Base-by-base conservation (phyloP, 768 basidiomycete genomes). In the Hygrophorus russula region DNA sequence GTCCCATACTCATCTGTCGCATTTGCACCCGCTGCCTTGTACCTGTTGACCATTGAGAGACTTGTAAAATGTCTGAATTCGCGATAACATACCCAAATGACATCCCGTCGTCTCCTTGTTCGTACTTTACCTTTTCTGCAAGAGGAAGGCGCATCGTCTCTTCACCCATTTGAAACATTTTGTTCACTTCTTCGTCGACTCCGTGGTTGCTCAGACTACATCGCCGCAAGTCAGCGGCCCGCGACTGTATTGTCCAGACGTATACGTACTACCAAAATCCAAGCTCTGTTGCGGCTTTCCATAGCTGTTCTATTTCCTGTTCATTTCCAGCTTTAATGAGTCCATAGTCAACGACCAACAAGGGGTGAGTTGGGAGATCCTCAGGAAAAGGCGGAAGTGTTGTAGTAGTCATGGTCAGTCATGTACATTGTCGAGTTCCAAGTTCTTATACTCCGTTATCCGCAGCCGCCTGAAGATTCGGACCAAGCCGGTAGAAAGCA, bases 181-280 rank as follows among this genome's bases (percentile, higher is more conserved):
- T 60, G 24, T 69, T 52, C 5, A 63, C 71, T 42, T 71, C 61
- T 3, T 67, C 60, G 34, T 73, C 68, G 2, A 63, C 67, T 3
- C 70, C 77, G 51, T 79, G 74, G 47, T 78, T 76, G 52, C 71
- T 74, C 32, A 80, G 53, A 47, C 76, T 76, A 41, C 15, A 38
- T 28, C 29, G 33, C 6, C 14, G 17, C 14, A 44, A 20, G 14
- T 37, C 5, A 12, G 12, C 19, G n/a, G 13, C 18, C 1, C 20
- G 27, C 29, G 59, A 24, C 5, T 34, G 33, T 33, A 36, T 20
- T 42, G 14, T n/a, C 18, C 17, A 28, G 24, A 35, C 18, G 5
- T 24, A 10, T 42, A 71, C 76, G 55, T 53, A 77, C 74, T 79
- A 80, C 75, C 78, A 82, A 55, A 82, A 81, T 2, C 78, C 78